Base-by-base conservation (phyloP, 2,329 filamentous ascomycete genomes). In the Acarospora socialis region DNA sequence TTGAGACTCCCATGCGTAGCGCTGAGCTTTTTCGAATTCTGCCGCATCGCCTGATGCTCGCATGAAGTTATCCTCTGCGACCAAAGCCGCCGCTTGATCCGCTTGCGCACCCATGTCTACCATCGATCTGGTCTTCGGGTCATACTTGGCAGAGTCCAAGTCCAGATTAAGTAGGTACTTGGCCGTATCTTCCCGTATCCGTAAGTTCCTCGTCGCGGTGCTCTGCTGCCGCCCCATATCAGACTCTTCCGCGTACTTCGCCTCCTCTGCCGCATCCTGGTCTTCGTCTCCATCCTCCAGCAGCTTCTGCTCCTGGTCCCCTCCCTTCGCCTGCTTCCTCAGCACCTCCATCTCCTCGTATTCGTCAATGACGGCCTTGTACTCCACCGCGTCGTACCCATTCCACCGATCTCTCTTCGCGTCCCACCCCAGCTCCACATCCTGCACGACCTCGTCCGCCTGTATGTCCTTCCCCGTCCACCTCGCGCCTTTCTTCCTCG, bases 371-470 rank as follows among this genome's bases (percentile, higher is more conserved):
- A 95, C 81, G 38, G 72, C 66, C 38, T 73, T 68, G 53, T 93
- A 95, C 54, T 95, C 81, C 43, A 71, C 73, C 1, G 84, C 65
- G 53, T 95, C 86, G 56, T 92, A 98, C n/a, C 87, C 87, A 51
- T 94, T 94, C 87, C 90, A 98, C 25, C 87, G 73, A 60, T 98
- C 90, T 45, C 90, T 70, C 63, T 98, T 98, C 14, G 90, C 90
- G 55, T 98, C 92, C 82, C 87, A 98, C 3, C 86, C 82, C 28
- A 95, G 61, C 27, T 81, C 73, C 10, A 95, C 77, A 34, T 92
- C 77, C 50, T 93, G 79, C 8, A 93, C 63, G 7, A 79, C 61
- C 50, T 94, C 84, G 52, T 98, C 92, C 18, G 87, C 83, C 51
- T 93, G 78, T 33, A 98, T 98, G 51, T 95, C 79, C 49, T 73